These are phyloP conservation scores for Zygoascus sp. DNA, from an alignment of 1,139 yeast genomes.

Conservation along the genomic window DNA sequence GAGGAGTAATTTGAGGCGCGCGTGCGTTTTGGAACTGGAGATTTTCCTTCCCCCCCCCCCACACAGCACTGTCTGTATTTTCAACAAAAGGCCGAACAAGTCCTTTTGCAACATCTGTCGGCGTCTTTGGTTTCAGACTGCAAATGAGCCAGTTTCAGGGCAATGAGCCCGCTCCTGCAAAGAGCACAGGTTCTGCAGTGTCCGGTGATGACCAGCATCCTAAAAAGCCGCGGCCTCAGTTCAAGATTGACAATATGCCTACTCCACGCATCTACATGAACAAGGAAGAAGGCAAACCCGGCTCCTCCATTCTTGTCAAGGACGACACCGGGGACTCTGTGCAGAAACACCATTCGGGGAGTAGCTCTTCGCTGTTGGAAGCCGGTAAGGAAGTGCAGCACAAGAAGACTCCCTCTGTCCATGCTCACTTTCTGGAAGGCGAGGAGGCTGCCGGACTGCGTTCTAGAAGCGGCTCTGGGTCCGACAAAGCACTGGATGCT, in stretches of 20 bases:
- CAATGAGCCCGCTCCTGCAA: not conserved
- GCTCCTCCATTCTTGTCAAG: conserved; percentile 20
- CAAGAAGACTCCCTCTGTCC: conserved; percentile 59
- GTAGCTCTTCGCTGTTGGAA: not conserved
- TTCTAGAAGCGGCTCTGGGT: conserved; percentile 39
- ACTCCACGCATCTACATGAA: conserved; percentile 6
- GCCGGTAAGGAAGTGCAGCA: conserved; percentile 31
- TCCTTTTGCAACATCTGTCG: too few species aligned
- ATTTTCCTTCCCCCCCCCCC: too few species aligned
- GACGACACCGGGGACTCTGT: conserved; percentile 10
- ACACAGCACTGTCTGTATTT: too few species aligned
- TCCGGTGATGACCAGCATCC: not conserved
- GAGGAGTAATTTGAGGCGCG: not conserved
- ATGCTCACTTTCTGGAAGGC: conserved; percentile 76
- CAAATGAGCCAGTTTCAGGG: not conserved
- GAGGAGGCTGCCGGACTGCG: conserved; percentile 48
- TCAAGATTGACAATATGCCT: conserved; percentile 13
- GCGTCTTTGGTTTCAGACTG: too few species aligned
- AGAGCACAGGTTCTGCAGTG: not conserved
- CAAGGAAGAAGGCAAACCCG: conserved; percentile 9
- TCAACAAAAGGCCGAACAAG: not conserved
- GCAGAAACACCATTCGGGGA: not conserved
- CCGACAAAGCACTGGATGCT: conserved; percentile 19
- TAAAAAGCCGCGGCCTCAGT: conserved; percentile 7
- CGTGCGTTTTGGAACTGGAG: too few species aligned